Conservation (phyloP, 1,284 basidiomycete genomes). For the Cryptococcus sp. region DNA sequence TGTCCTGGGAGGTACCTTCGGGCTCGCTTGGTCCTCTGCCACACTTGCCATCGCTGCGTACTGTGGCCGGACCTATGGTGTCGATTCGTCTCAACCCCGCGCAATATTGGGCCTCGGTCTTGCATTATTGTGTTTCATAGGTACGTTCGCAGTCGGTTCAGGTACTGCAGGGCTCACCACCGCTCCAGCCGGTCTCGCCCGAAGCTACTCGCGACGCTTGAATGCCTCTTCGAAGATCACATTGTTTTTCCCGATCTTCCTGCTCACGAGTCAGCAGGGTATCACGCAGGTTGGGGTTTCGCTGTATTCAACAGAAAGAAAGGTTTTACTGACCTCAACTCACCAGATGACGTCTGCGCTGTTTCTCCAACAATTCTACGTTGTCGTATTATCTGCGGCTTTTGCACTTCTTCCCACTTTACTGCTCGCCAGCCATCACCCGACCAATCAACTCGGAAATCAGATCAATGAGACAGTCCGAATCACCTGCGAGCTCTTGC, state of each 20-base stretch:
- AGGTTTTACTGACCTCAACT: too few relatives aligned
- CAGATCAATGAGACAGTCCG: constrained; percentile 25
- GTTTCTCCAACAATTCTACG: constrained; percentile 47
- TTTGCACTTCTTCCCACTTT: constrained; percentile 39
- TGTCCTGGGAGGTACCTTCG: constrained; percentile 36
- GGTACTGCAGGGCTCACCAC: neutral
- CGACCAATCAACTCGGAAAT: constrained; percentile 27
- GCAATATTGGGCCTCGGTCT: constrained; percentile 43
- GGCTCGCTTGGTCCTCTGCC: constrained; percentile 42
- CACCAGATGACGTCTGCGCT: constrained; percentile 15
- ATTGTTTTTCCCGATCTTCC: constrained; percentile 51
- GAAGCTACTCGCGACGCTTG: constrained; percentile 41
- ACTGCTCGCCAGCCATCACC: constrained; percentile 31
- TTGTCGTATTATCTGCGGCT: constrained; percentile 42
- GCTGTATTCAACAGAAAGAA: too few relatives aligned
- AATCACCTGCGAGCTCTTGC: constrained; percentile 33
- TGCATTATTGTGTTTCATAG: constrained; percentile 37
- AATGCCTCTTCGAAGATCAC: constrained; percentile 46
- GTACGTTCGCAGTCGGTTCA: constrained; percentile 23
- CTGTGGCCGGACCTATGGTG: constrained; percentile 33
- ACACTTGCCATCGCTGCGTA: constrained; percentile 44
- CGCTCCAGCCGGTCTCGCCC: constrained; percentile 40
- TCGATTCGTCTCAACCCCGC: constrained; percentile 34
- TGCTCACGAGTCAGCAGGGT: constrained; percentile 37
- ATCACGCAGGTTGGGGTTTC: constrained; percentile 30